Conservation (phyloP, 176 grass and related monocot genomes). For the Aegilops umbellulata region DNA sequence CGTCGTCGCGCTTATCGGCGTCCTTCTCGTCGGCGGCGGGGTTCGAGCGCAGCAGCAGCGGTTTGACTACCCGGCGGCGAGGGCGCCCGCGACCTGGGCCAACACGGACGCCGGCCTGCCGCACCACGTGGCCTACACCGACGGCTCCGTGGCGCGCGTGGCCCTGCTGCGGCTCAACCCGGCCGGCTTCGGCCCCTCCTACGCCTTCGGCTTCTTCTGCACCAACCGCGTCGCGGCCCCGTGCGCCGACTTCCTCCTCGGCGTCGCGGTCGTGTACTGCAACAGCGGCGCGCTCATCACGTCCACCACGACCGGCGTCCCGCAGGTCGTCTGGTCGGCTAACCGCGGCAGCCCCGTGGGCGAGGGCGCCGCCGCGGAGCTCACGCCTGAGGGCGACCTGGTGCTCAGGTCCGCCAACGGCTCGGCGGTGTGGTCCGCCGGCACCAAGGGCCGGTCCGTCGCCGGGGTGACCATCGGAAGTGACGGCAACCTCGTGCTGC, state of each 20-base stretch:
- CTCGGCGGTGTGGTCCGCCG: slow-evolving; percentile 11
- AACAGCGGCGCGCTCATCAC: slow-evolving; percentile 47
- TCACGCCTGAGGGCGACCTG: slow-evolving; percentile 23
- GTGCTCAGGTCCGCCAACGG: slow-evolving; percentile 7
- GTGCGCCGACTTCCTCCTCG: slow-evolving; percentile 41
- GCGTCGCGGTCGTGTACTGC: slow-evolving; percentile 38
- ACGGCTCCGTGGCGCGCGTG: slow-evolving; percentile 44
- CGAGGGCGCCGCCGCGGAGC: slow-evolving; percentile 5
- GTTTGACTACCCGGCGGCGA: slow-evolving; percentile 39
- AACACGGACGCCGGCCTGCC: slow-evolving; percentile 31
- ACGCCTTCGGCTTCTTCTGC: slow-evolving; percentile 57
- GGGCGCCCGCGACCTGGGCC: neutral
- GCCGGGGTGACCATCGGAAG: neutral
- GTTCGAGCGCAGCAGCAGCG: neutral
- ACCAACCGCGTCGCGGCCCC: slow-evolving; percentile 8
- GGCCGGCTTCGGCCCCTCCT: slow-evolving; percentile 32
- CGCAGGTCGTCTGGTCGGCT: slow-evolving; percentile 48
- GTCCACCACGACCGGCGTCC: slow-evolving; percentile 13
- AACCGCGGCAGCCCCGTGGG: slow-evolving; percentile 28
- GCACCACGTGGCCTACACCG: slow-evolving; percentile 28
- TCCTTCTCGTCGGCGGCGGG: neutral
- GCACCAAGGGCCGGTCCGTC: slow-evolving; percentile 23
- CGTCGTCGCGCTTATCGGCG: neutral
- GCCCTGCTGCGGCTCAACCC: slow-evolving; percentile 44
- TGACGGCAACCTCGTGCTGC: slow-evolving; percentile 43